phyloP scores from a whole-genome alignment of 83 land plant genomes.

The Picea abies region DNA sequence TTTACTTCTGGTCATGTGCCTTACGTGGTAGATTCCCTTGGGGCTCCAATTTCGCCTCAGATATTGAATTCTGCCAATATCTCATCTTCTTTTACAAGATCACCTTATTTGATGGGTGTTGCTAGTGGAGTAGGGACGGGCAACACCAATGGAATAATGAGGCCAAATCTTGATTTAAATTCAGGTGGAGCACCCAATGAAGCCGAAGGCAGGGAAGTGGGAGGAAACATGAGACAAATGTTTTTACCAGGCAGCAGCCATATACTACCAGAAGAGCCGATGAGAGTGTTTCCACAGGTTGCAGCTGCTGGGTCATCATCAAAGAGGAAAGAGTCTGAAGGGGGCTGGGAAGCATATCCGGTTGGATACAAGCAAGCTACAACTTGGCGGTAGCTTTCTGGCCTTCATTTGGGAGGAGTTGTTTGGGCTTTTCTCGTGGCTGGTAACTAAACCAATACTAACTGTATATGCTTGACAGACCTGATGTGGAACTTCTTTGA shows the following conservation, averaged over 20 bases:
- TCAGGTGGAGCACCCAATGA: conserved; percentile 32
- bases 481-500: conserved; percentile 16
- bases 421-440: conserved; percentile 1
- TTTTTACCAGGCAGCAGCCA: conserved; percentile 31
- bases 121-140: conserved; percentile 18
- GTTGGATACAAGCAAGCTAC: conserved; percentile 36
- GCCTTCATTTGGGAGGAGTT: neutral
- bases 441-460: conserved; percentile 12
- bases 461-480: conserved; percentile 7
- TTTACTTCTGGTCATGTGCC: conserved; percentile 40
- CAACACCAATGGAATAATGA: conserved; percentile 34
- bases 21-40: conserved; percentile 55
- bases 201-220: conserved; percentile 29
- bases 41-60: conserved; percentile 44
- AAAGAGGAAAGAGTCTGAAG: conserved; percentile 77
- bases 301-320: conserved; percentile 34
- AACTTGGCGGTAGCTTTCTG: conserved; percentile 37
- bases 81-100: conserved; percentile 33
- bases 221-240: conserved; percentile 30
- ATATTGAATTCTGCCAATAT: conserved; percentile 22
- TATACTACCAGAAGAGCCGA: conserved; percentile 37
- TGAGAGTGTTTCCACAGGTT: conserved; percentile 33
- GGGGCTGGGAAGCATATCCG: conserved; percentile 51
- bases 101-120: conserved; percentile 51
- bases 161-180: conserved; percentile 63